Conservation (phyloP, 495 filamentous ascomycete genomes). For the Talaromyces borbonicus region DNA sequence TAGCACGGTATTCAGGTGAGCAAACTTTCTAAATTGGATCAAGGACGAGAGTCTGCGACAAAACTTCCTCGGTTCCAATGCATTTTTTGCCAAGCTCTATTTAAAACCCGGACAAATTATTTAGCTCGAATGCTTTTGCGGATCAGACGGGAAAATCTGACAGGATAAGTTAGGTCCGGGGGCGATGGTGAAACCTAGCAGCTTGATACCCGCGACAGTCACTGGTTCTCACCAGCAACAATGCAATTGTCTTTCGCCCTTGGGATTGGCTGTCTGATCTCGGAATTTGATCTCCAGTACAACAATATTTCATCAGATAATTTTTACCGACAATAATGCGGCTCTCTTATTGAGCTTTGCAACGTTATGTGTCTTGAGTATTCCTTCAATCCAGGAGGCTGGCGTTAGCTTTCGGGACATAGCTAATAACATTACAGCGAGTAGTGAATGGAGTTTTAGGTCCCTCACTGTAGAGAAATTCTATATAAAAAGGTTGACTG, state of each 20-base stretch:
- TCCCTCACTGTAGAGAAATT: background rate
- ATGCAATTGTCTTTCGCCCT: no score
- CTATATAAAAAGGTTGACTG: background rate
- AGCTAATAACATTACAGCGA: background rate
- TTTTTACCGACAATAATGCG: background rate
- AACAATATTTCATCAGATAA: background rate
- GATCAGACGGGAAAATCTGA: no score
- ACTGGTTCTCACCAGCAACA: no score
- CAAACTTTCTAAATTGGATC: no score
- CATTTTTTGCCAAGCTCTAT: background rate
- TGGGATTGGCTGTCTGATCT: no score
- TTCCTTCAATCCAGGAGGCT: background rate
- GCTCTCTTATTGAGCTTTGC: background rate
- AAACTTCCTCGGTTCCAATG: background rate
- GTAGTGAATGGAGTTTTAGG: background rate
- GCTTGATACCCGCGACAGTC: no score
- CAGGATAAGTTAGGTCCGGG: no score
- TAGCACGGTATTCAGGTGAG: no score
- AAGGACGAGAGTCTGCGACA: no score
- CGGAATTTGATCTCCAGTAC: background rate
- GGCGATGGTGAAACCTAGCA: no score
- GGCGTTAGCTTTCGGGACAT: background rate
- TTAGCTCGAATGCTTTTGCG: no score
- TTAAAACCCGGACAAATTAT: background rate
- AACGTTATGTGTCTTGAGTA: background rate